Evolutionary conservation across 495 filamentous ascomycete species (phyloP), one percentile per base, ranked within the genome.

Genomic region (Tuber indicum): DNA sequence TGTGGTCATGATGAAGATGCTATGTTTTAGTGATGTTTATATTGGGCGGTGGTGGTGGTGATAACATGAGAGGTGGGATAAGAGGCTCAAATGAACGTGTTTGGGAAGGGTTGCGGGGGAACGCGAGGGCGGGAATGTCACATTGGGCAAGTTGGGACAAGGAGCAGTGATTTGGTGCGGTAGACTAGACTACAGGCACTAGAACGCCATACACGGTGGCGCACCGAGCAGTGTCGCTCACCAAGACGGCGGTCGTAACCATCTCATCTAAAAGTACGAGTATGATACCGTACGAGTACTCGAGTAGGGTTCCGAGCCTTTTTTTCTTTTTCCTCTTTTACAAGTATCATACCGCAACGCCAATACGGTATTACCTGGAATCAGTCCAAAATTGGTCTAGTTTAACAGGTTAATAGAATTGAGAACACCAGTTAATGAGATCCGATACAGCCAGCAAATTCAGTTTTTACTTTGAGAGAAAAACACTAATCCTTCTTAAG

Each of bases 1-100:
- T 39, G 75, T 69, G 39, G 77, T 77, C 81, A 82, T 82, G 23
- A 66, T 80, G 71, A 58, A 71, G 77, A 42, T 72, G 26, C 69
- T 75, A 62, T 14, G 49, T n/a, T 66, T 66, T 17, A 66, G 58
- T 66, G 58, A 66, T 66, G 26, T 14, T 36, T 66, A 36, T 66
- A 66, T 66, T 32, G 26, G 58, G 58, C 16, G 26, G 12, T 36
- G 5, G 58, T 17, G 58, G 58, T 32, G 16, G 26, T 7, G 39
- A 17, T 32, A 66, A 19, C 5, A 66, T 66, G 26, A 36, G 58
- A 66, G 14, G 58, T 66, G 58, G 58, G 26, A 36, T 17, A 26
- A 36, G 26, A 66, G 58, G 58, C 58, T 36, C 58, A 66, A 36
- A n/a, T 7, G 58, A 66, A 17, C n/a, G 58, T 66, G 26, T 19